Evolutionary conservation across 1,139 yeast genomes (phyloP).

Genomic region (Suhomyces yuchorum): DNA sequence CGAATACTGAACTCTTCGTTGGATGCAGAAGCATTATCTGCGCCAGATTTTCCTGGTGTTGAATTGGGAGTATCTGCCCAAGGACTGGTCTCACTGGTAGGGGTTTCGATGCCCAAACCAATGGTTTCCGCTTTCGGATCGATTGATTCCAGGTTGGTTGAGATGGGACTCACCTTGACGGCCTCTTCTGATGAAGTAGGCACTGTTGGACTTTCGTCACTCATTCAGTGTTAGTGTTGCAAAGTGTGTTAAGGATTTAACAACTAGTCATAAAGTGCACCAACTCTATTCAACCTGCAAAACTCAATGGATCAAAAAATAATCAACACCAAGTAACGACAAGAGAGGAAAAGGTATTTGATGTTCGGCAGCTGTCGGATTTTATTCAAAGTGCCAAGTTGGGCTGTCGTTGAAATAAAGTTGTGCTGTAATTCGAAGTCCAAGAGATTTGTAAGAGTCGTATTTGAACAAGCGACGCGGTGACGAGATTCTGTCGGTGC

Average conservation of each 20-base stretch:
- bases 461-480: not conserved
- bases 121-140: slow-evolving; percentile 6
- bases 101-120: slow-evolving; percentile 15
- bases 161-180: not conserved
- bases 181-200: not conserved
- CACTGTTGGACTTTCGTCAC: slow-evolving; percentile 1
- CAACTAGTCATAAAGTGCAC: not conserved
- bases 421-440: not conserved
- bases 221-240: not conserved
- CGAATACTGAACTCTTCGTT: slow-evolving; percentile 23
- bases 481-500: not conserved
- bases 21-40: not conserved
- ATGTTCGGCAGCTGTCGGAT: no score
- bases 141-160: not conserved
- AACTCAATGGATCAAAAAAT: not conserved
- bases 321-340: not conserved
- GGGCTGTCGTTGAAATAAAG: no score
- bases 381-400: no score
- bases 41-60: slow-evolving; percentile 8
- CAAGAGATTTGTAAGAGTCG: not conserved
- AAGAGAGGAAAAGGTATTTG: not conserved
- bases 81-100: slow-evolving; percentile 15
- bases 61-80: slow-evolving; percentile 15
- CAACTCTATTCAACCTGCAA: not conserved
- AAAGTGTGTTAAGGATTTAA: not conserved